Evolutionary conservation across 202 grass and related monocot genomes (phyloP).

Genomic region (Hordeum pubiflorum): DNA sequence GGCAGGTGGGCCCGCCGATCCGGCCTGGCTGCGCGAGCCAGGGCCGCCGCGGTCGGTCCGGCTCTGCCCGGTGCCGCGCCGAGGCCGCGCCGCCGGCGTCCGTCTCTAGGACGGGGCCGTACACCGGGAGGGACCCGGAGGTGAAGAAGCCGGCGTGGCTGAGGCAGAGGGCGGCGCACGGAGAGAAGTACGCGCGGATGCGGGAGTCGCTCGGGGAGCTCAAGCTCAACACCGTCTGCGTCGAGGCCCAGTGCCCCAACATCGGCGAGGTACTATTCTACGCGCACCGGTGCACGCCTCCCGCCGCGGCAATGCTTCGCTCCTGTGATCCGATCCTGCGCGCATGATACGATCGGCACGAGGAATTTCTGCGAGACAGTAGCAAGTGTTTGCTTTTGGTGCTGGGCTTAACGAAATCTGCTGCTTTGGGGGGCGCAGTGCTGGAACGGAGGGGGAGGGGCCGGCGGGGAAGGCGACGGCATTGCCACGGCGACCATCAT

Average conservation of each 20-base stretch:
- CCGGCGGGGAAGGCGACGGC: slow-evolving; percentile 76
- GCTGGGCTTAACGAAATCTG: not conserved
- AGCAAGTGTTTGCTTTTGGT: not conserved
- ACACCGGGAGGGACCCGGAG: slow-evolving; percentile 62
- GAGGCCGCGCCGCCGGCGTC: slow-evolving; percentile 14
- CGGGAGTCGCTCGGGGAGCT: slow-evolving; percentile 59
- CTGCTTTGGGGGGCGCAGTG: slow-evolving; percentile 36
- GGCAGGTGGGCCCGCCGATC: not conserved
- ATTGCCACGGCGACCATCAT: slow-evolving; percentile 93
- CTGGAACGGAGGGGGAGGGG: slow-evolving; percentile 93
- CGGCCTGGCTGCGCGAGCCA: not conserved
- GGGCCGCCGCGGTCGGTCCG: not conserved
- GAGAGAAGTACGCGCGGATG: slow-evolving; percentile 65
- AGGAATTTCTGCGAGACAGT: not conserved
- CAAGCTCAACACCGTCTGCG: slow-evolving; percentile 88
- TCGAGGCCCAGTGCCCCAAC: slow-evolving; percentile 92
- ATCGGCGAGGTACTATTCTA: slow-evolving; percentile 64
- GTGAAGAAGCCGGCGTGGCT: slow-evolving; percentile 87
- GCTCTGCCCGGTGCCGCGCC: slow-evolving; percentile 23
- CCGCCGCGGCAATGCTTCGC: not conserved
- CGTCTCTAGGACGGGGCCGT: slow-evolving; percentile 15
- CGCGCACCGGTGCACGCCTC: no score
- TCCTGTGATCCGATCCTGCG: not conserved
- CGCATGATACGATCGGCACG: not conserved
- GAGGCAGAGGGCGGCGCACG: slow-evolving; percentile 71